Base-by-base conservation (phyloP, 2,329 filamentous ascomycete species). In the Onygenales sp. region DNA sequence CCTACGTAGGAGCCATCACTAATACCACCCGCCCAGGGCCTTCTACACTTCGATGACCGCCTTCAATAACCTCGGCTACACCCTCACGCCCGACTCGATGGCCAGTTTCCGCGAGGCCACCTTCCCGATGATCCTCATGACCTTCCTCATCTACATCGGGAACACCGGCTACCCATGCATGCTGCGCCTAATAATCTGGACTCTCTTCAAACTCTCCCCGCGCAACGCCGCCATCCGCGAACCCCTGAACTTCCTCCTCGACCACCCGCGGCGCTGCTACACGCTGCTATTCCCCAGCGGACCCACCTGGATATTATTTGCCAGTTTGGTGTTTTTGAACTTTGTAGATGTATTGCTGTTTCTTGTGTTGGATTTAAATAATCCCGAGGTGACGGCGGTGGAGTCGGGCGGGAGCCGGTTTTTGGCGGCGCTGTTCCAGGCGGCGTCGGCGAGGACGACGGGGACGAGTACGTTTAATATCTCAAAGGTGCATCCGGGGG, bases 221-320 rank as follows among this genome's bases (percentile, higher is more conserved):
- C 61, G 68, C 2, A 52, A 67, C 5, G 63, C 62, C 11, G 56
- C 39, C 64, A 2, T 71, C 69, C 1, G 63, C 65, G 41, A 59
- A 61, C 17, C 78, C 0, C 65, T 84, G 0, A 64, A 69, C 1
- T 85, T 84, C 57, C 69, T 85, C 0, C 74, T 85, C 13, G 75
- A 83, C 51, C 79, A 85, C 62, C 82, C 81, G 0, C 73, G 81
- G 36, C 72, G 82, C 6, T 83, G 80, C 58, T 84, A 81, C 60
- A 83, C 79, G 5, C 73, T 82, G 2, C 73, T 85, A 3, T 85
- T 85, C 59, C 81, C 80, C 0, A 72, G 74, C 38, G 66, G 68
- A 9, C 76, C 80, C 8, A 84, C 81, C 0, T 83, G 79, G 79
- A 75, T 76, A 50, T 72, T 83, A 0, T 72, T 78, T 6, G 66